Conservation (phyloP, 495 filamentous ascomycete species). For the Tuber melanosporum region DNA sequence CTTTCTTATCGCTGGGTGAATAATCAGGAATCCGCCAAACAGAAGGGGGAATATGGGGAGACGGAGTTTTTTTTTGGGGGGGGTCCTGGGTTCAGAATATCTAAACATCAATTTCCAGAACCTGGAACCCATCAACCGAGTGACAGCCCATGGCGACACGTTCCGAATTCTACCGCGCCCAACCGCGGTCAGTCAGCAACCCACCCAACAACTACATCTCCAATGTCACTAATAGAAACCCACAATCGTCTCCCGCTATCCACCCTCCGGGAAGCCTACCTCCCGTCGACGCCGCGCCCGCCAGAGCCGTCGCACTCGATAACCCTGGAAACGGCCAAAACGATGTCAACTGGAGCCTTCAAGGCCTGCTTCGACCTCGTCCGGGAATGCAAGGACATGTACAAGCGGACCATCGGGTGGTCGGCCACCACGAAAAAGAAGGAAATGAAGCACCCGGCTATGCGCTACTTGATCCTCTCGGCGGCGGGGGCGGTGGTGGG, state of each 20-base stretch:
- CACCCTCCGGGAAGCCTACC: slow-evolving; percentile 22
- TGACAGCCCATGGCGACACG: background rate
- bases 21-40: background rate
- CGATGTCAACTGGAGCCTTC: slow-evolving; percentile 48
- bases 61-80: background rate
- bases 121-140: background rate
- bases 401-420: slow-evolving; percentile 56
- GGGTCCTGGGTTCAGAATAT: background rate
- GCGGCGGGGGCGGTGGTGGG: slow-evolving; percentile 41
- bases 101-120: background rate
- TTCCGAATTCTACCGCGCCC: background rate
- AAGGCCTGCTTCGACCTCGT: slow-evolving; percentile 55
- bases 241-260: slow-evolving; percentile 29
- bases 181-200: background rate
- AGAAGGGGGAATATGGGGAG: background rate
- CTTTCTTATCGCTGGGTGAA: background rate
- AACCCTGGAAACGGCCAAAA: slow-evolving; percentile 46
- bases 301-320: slow-evolving; percentile 29
- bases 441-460: slow-evolving; percentile 58
- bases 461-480: slow-evolving; percentile 50
- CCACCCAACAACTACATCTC: background rate
- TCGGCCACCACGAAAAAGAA: slow-evolving; percentile 51
- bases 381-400: slow-evolving; percentile 48
- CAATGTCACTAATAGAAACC: slow-evolving; percentile 22
- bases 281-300: slow-evolving; percentile 2